A percentile compares a stretch with the other conserved stretches of the same genome.
phyloP scores from a whole-genome alignment of 768 basidiomycete species.

The Dioszegia hungarica region DNA sequence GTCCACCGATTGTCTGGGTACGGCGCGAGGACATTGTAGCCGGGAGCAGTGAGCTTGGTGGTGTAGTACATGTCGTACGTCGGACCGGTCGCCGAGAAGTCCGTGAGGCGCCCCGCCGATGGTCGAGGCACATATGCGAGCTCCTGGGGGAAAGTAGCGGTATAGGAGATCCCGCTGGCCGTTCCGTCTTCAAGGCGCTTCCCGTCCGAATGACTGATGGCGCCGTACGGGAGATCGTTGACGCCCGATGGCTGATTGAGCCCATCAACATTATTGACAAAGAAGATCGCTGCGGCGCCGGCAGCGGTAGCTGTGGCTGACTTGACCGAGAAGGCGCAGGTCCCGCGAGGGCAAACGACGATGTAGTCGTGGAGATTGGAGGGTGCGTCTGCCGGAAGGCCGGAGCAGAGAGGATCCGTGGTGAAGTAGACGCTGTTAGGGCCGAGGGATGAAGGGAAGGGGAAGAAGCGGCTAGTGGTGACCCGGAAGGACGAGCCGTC shows the following conservation, averaged over 20 bases:
- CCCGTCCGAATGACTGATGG: constrained; percentile 1
- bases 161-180: not conserved
- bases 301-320: constrained; percentile 10
- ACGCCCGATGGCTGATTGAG: not conserved
- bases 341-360: constrained; percentile 59
- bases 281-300: constrained; percentile 28
- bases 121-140: constrained; percentile 1
- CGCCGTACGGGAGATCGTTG: not conserved
- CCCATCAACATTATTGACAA: constrained; percentile 23
- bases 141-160: constrained; percentile 4
- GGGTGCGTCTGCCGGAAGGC: not conserved
- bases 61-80: constrained; percentile 56
- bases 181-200: not conserved
- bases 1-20: constrained; percentile 26
- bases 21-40: constrained; percentile 38
- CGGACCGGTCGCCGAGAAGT: constrained; percentile 53
- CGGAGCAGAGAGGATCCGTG: not conserved
- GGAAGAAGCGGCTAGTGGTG: constrained; percentile 3
- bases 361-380: constrained; percentile 58
- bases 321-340: constrained; percentile 57
- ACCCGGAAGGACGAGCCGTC: not conserved
- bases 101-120: not conserved
- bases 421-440: not conserved
- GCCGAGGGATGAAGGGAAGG: not conserved
- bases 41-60: constrained; percentile 57